Percentiles rank a stretch among this genome's conserved stretches.
phyloP scores from a whole-genome alignment of 1,284 basidiomycete species.

The Erythrobasidium hasegawianum region DNA sequence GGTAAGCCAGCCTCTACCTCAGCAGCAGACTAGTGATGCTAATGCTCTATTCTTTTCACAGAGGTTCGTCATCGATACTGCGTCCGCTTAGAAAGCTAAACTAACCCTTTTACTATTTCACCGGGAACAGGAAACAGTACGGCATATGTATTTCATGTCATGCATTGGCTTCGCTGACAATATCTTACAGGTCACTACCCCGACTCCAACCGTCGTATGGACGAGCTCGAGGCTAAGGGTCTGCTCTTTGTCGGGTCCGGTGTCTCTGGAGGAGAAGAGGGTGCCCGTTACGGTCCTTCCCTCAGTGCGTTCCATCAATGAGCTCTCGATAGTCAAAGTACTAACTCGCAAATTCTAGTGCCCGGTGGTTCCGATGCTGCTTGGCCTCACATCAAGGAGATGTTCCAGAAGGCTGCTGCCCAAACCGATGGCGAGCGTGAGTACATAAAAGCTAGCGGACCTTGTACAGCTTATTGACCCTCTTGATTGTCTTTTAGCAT shows the following conservation, averaged over 20 bases:
- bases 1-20: too few species aligned
- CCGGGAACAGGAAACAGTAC: conserved; percentile 37
- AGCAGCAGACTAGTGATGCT: too few species aligned
- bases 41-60: too few species aligned
- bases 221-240: conserved; percentile 91
- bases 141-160: conserved; percentile 83
- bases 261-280: conserved; percentile 99
- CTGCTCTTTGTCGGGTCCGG: conserved; percentile 96
- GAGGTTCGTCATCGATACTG: background rate
- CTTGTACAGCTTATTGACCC: background rate
- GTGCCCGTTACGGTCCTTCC: conserved; percentile 93
- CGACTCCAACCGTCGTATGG: conserved; percentile 89
- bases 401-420: conserved; percentile 97
- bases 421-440: conserved; percentile 69
- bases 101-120: background rate
- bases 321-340: background rate
- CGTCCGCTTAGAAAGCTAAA: background rate
- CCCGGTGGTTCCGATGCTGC: conserved; percentile 92
- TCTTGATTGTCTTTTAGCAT: conserved; percentile 58
- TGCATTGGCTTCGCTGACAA: conserved; percentile 62
- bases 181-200: conserved; percentile 68
- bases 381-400: conserved; percentile 95
- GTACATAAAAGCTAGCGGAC: background rate
- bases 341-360: conserved; percentile 53
- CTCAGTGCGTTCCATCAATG: conserved; percentile 56